phyloP scores from a whole-genome alignment of 2,329 filamentous ascomycete genomes.

The Lecanicillium sp. region DNA sequence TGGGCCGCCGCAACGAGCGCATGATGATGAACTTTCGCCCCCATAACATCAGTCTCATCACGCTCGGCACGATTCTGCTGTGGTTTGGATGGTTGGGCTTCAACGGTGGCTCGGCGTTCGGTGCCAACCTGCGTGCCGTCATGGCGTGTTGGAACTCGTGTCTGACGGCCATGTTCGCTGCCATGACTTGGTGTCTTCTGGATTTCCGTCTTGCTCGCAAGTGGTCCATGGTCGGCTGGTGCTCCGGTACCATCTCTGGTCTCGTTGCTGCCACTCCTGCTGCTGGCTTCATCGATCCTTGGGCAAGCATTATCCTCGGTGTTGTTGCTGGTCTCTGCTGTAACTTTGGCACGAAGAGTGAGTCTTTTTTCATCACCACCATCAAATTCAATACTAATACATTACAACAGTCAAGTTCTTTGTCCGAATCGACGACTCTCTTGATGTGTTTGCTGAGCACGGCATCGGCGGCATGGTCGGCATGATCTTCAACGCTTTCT shows the following conservation, averaged over 20 bases:
- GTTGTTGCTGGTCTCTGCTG: conserved; percentile 59
- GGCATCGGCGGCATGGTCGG: conserved; percentile 63
- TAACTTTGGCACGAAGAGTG: conserved; percentile 61
- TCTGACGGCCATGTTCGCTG: conserved; percentile 83
- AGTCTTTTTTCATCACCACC: conserved; percentile 13
- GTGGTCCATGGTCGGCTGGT: conserved; percentile 78
- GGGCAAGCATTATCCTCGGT: conserved; percentile 62
- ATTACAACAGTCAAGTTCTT: conserved; percentile 48
- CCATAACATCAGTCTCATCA: conserved; percentile 96
- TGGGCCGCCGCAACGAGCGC: conserved; percentile 93
- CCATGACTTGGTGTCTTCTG: conserved; percentile 89
- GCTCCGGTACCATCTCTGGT: conserved; percentile 64
- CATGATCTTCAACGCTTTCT: conserved; percentile 67
- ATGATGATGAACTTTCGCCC: conserved; percentile 99
- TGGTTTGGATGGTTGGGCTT: conserved; percentile 99
- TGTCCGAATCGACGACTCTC: conserved; percentile 61
- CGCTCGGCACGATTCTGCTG: conserved; percentile 87
- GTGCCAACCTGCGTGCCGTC: conserved; percentile 85
- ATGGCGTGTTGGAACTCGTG: conserved; percentile 99
- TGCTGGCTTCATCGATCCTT: conserved; percentile 61
- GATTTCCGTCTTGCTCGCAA: conserved; percentile 92
- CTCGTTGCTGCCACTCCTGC: conserved; percentile 65
- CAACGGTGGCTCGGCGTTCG: conserved; percentile 93
- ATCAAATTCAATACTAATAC: conserved; percentile 14
- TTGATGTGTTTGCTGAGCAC: conserved; percentile 69